Conservation (phyloP, 805 yeast genomes). For the Ogataea pignaliae region DNA sequence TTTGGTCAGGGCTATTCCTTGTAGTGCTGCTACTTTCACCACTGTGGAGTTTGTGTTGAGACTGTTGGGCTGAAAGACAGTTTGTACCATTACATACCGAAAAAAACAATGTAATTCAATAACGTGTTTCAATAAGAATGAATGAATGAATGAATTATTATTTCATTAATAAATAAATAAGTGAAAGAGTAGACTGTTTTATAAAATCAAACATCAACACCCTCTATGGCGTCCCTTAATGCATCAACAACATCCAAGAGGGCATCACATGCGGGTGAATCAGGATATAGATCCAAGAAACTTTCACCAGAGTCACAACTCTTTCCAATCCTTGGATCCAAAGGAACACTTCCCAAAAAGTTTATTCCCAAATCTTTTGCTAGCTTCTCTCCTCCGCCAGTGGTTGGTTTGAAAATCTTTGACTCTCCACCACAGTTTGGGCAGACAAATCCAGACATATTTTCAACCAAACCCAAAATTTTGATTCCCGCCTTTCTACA, state of each 20-base stretch:
- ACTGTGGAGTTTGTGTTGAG: conserved; percentile 67
- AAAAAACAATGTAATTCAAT: too few species aligned
- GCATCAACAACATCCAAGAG: conserved; percentile 78
- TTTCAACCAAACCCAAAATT: conserved; percentile 88
- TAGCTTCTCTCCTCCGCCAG: conserved; percentile 89
- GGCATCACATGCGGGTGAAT: conserved; percentile 89
- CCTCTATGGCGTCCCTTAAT: conserved; percentile 42
- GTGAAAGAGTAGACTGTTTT: not conserved
- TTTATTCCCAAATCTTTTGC: conserved; percentile 76
- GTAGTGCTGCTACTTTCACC: conserved; percentile 74
- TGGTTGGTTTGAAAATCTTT: conserved; percentile 86
- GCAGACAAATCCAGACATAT: conserved; percentile 98
- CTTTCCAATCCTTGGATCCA: conserved; percentile 91
- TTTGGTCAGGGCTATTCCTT: conserved; percentile 55
- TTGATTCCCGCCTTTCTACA: conserved; percentile 87
- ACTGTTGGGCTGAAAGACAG: conserved; percentile 37
- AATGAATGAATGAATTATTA: too few species aligned
- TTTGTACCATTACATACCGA: too few species aligned
- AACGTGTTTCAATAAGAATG: too few species aligned
- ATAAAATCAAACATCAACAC: conserved; percentile 1
- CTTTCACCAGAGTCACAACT: conserved; percentile 85
- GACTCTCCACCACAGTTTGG: conserved; percentile 91
- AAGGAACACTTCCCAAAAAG: conserved; percentile 87
- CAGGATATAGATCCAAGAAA: conserved; percentile 79
- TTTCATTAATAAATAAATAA: too few species aligned